phyloP scores from a whole-genome alignment of 257 asterid species.

The Buddleja alternifolia region DNA sequence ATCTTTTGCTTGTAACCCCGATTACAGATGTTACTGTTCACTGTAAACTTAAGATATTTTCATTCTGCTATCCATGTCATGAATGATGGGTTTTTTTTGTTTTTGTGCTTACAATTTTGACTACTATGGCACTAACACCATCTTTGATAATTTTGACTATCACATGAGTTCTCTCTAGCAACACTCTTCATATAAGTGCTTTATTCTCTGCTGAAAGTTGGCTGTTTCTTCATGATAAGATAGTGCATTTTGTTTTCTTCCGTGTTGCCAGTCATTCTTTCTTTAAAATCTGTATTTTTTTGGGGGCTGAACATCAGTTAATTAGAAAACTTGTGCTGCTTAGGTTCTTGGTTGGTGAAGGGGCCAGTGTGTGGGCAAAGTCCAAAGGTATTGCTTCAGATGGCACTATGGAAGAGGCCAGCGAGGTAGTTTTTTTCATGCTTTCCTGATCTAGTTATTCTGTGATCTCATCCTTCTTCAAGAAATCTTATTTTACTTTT shows the following conservation, averaged over 20 bases:
- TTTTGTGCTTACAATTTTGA: neutral
- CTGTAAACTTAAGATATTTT: neutral
- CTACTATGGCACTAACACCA: neutral
- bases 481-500: neutral
- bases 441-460: neutral
- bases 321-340: slow-evolving; percentile 20
- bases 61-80: slow-evolving; percentile 4
- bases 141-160: neutral
- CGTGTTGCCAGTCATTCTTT: neutral
- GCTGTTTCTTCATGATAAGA: neutral
- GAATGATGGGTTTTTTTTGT: neutral
- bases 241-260: neutral
- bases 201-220: neutral
- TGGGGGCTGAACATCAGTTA: slow-evolving; percentile 14
- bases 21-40: neutral
- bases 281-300: neutral
- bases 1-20: too few species aligned
- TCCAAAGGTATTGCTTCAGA: slow-evolving; percentile 68
- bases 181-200: neutral
- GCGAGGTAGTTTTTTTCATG: slow-evolving; percentile 52
- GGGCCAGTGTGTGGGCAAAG: slow-evolving; percentile 81
- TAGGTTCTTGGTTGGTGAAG: slow-evolving; percentile 98
- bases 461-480: neutral
- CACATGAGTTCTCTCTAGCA: slow-evolving; percentile 5
- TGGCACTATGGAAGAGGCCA: slow-evolving; percentile 45